A percentile compares a stretch with the other conserved stretches of the same genome.
phyloP scores from a whole-genome alignment of 2,329 filamentous ascomycete genomes.

The Penicillium sp. region DNA sequence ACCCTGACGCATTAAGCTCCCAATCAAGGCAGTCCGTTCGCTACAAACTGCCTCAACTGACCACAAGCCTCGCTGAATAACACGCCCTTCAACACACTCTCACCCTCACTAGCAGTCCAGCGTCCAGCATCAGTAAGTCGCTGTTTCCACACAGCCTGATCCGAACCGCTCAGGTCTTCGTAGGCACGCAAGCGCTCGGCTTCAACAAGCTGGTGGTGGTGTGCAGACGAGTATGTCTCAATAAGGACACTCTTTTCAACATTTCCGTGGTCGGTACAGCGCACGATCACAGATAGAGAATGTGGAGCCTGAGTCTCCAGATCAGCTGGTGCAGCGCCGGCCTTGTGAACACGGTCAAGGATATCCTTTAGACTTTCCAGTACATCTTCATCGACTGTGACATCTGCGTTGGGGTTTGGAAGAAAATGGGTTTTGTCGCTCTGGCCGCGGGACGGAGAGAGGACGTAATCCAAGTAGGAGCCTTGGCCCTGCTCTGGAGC shows the following conservation, averaged over 20 bases:
- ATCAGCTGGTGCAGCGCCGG: constrained; percentile 21
- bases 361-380: constrained; percentile 24
- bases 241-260: constrained; percentile 26
- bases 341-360: constrained; percentile 27
- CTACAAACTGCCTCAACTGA: constrained; percentile 14
- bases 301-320: constrained; percentile 12
- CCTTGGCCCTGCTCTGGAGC: constrained; percentile 18
- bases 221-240: constrained; percentile 18
- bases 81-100: constrained; percentile 73
- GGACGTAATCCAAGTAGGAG: constrained; percentile 17
- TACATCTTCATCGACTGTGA: background rate
- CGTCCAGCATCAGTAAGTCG: constrained; percentile 69
- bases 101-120: constrained; percentile 78
- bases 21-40: constrained; percentile 18
- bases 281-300: constrained; percentile 25
- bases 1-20: background rate
- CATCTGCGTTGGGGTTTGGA: background rate
- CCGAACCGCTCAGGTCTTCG: constrained; percentile 66
- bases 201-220: constrained; percentile 1
- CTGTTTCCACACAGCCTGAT: constrained; percentile 69
- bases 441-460: constrained; percentile 1
- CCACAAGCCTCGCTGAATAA: constrained; percentile 68
- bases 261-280: constrained; percentile 16
- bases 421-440: background rate
- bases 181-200: constrained; percentile 50